Percentiles rank a stretch among this genome's conserved stretches.
phyloP scores from a whole-genome alignment of 345 rosid genomes.

The Ceriops zippeliana region DNA sequence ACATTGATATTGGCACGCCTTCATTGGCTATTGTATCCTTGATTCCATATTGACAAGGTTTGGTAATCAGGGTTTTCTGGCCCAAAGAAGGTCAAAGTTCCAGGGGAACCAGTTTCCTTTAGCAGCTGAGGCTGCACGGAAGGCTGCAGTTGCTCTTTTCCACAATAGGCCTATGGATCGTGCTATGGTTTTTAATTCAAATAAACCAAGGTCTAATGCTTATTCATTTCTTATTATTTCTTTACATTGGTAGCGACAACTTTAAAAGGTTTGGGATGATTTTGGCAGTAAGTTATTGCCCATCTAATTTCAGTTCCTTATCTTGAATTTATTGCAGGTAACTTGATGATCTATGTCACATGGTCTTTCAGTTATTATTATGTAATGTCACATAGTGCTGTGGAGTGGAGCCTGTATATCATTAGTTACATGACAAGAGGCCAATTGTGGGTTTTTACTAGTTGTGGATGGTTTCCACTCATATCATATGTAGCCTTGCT shows the following conservation, averaged over 20 bases:
- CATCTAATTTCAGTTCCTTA: conserved; percentile 2
- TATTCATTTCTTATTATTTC: not conserved
- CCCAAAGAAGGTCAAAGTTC: conserved; percentile 67
- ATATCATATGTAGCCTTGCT: conserved; percentile 11
- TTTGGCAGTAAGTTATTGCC: not conserved
- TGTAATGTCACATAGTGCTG: conserved; percentile 21
- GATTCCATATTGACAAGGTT: not conserved
- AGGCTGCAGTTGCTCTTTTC: conserved; percentile 49
- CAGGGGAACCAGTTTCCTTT: conserved; percentile 61
- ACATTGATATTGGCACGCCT: not conserved
- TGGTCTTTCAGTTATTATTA: conserved; percentile 26
- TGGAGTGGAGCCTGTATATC: conserved; percentile 20
- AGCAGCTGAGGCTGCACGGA: conserved; percentile 47
- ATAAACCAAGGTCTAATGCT: conserved; percentile 57
- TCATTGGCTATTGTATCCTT: not conserved
- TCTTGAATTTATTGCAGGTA: conserved; percentile 42
- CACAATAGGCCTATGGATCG: conserved; percentile 49
- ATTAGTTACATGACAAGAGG: conserved; percentile 27
- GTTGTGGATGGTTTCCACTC: conserved; percentile 12
- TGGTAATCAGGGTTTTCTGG: conserved; percentile 60
- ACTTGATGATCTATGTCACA: conserved; percentile 29
- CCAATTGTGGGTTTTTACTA: conserved; percentile 14
- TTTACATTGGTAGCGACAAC: not conserved
- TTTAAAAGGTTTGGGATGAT: not conserved
- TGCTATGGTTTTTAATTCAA: conserved; percentile 34